Evolutionary conservation across 768 basidiomycete genomes (phyloP).

Genomic region (Leccinum subtestaceum): DNA sequence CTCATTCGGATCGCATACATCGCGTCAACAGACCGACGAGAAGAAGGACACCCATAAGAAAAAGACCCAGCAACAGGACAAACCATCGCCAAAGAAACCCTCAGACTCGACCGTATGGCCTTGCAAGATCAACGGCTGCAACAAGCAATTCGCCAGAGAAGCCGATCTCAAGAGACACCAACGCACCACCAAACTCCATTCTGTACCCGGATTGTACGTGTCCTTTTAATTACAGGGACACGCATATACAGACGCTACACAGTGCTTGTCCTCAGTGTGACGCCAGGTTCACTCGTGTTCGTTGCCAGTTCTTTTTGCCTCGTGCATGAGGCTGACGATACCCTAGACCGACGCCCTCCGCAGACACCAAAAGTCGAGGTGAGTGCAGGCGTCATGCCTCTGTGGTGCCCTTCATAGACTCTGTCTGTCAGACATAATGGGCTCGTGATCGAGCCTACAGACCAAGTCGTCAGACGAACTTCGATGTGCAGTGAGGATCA

Average conservation of each 20-base stretch:
- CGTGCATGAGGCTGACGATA: slow-evolving; percentile 17
- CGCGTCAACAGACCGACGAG: slow-evolving; percentile 35
- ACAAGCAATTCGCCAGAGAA: slow-evolving; percentile 79
- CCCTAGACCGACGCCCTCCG: slow-evolving; percentile 75
- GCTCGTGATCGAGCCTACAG: slow-evolving; percentile 54
- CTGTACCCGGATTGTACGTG: slow-evolving; percentile 68
- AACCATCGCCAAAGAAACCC: slow-evolving; percentile 51
- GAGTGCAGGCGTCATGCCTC: slow-evolving; percentile 19
- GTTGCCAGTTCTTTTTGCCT: slow-evolving; percentile 27
- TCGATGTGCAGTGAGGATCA: slow-evolving; percentile 23
- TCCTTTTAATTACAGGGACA: slow-evolving; percentile 12
- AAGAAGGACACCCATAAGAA: slow-evolving; percentile 43
- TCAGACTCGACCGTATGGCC: slow-evolving; percentile 63
- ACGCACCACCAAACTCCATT: slow-evolving; percentile 74
- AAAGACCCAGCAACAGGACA: slow-evolving; percentile 37
- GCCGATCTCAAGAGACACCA: slow-evolving; percentile 82
- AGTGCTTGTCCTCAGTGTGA: slow-evolving; percentile 80
- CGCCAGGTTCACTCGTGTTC: slow-evolving; percentile 73
- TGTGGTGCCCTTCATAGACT: slow-evolving; percentile 1
- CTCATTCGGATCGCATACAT: slow-evolving; percentile 7
- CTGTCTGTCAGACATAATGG: slow-evolving; percentile 53
- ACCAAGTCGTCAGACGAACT: slow-evolving; percentile 19
- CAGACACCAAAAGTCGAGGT: slow-evolving; percentile 80
- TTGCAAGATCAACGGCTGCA: slow-evolving; percentile 78
- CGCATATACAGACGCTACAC: slow-evolving; percentile 16